Base-by-base conservation (phyloP, 2,329 filamentous ascomycete species). In the Truncatella angustata region DNA sequence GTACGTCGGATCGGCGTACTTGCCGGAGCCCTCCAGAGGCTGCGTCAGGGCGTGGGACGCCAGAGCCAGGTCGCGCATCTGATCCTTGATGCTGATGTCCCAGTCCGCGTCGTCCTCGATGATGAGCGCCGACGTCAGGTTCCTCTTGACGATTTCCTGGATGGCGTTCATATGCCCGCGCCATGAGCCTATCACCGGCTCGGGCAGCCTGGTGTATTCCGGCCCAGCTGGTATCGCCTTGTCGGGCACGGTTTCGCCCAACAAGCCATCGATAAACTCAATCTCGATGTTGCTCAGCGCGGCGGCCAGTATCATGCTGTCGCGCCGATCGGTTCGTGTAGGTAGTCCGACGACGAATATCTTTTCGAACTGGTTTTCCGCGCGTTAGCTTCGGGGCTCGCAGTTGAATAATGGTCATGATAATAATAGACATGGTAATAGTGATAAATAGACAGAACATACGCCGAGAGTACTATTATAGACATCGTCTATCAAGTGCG, bases 341-440 rank as follows among this genome's bases (percentile, higher is more conserved):
- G 76, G 74, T 6, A 80, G 67, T 42, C 74, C 76, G 42, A 82
- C 68, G 20, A 77, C 75, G 52, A 80, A 72, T 16, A 81, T 75
- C 50, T 77, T 71, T 40, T 79, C 66, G 56, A 82, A 82, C 28
- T 32, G 7, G 7, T 32, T 32, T 32, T 32, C 14, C 28, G 14
- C 28, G 28, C 7, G 28, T 32, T 14, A 32, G 28, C 77, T 80
- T 14, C 10, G 5, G 16, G 16, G 21, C 5, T 44, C 6, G 9
- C 5, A 28, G 40, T 5, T n/a, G n/a, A n/a, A n/a, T n/a, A n/a
- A n/a, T n/a, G n/a, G n/a, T n/a, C n/a, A n/a, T n/a, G n/a, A n/a
- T n/a, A n/a, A n/a, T n/a, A n/a, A n/a, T n/a, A n/a, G n/a, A n/a
- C n/a, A n/a, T n/a, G n/a, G n/a, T n/a, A n/a, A n/a, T n/a, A n/a